A percentile compares a stretch with the other conserved stretches of the same genome.
Evolutionary conservation across 495 filamentous ascomycete genomes (phyloP).

Genomic region (Aspergillus biplanus): DNA sequence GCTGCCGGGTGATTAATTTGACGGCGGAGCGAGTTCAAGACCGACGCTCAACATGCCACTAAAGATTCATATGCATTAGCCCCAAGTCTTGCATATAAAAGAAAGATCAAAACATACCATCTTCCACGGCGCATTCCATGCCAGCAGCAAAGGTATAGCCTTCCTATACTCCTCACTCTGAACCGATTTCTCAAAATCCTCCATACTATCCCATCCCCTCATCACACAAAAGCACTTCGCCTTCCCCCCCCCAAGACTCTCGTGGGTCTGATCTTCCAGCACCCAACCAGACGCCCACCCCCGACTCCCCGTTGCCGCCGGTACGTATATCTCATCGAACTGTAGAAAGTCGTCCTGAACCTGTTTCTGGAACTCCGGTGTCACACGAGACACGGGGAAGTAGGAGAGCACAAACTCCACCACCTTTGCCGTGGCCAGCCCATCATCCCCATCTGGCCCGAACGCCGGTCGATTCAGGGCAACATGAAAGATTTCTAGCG

Average conservation of each 20-base stretch:
- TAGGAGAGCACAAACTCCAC: neutral
- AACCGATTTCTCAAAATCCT: neutral
- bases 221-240: neutral
- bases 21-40: neutral
- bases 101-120: neutral
- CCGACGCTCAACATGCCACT: neutral
- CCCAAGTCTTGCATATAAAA: neutral
- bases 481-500: neutral
- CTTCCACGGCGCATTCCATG: neutral
- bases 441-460: neutral
- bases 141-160: neutral
- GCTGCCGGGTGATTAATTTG: neutral
- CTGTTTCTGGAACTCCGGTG: neutral
- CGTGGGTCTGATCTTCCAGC: neutral
- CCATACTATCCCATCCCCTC: neutral
- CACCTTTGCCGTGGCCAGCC: neutral
- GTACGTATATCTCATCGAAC: neutral
- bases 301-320: neutral
- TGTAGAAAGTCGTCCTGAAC: neutral
- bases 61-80: neutral
- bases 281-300: neutral
- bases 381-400: constrained; percentile 1
- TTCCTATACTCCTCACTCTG: neutral
- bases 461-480: neutral
- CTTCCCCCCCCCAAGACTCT: neutral